Percentiles rank a stretch among this genome's conserved stretches.
These are phyloP conservation scores for Vitis rupestris DNA, from an alignment of 164 flowering plant genomes.

Conservation along the genomic window DNA sequence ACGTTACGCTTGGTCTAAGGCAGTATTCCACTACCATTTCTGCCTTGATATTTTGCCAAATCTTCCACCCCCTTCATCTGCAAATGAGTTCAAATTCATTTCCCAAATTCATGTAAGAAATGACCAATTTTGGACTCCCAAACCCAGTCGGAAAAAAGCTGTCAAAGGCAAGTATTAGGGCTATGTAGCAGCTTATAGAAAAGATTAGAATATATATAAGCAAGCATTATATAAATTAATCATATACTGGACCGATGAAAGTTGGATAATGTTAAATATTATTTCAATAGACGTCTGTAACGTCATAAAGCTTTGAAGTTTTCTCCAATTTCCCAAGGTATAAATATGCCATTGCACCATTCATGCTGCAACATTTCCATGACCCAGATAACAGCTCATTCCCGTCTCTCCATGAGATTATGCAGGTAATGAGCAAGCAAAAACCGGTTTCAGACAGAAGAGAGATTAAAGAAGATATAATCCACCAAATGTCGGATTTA, in stretches of 20 bases:
- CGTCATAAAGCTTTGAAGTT: background rate
- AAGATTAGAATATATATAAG: background rate
- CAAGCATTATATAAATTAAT: background rate
- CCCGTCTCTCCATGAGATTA: background rate
- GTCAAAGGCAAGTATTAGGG: too few species aligned
- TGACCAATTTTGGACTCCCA: too few species aligned
- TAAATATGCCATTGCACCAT: background rate
- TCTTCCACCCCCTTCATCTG: too few species aligned
- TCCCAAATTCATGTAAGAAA: too few species aligned
- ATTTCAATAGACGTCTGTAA: constrained; percentile 9
- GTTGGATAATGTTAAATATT: background rate
- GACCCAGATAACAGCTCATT: background rate
- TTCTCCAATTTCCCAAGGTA: background rate
- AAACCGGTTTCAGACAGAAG: constrained; percentile 1
- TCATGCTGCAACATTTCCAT: constrained; percentile 10
- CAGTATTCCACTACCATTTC: too few species aligned
- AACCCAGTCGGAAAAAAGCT: too few species aligned
- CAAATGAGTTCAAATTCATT: too few species aligned
- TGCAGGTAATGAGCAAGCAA: constrained; percentile 6
- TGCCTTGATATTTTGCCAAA: too few species aligned
- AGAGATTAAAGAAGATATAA: background rate
- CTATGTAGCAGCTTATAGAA: background rate
- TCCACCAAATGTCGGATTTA: constrained; percentile 13
- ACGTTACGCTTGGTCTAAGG: too few species aligned
- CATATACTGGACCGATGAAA: background rate